Evolutionary conservation across 345 rosid genomes (phyloP), one percentile per base, ranked within the genome.

Genomic region (Dimocarpus longan): DNA sequence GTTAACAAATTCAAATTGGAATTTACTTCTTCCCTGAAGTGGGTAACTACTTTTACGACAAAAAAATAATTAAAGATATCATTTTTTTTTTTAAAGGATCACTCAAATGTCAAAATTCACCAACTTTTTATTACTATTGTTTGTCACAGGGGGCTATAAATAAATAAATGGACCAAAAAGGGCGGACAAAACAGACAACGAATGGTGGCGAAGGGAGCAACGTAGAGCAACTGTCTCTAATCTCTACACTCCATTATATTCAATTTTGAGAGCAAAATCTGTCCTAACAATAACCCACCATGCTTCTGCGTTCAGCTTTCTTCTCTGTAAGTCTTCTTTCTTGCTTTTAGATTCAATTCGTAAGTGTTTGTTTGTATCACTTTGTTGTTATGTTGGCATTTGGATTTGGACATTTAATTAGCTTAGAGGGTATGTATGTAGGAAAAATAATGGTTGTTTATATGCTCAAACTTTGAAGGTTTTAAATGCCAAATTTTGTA

Each of bases 251-350:
- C 5, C 13, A 10, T 52, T 52, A 0, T 3, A 10, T 10, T 4
- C 7, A 42, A 42, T 54, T 54, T 54, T 54, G 8, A 15, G 19
- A 5, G 59, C 65, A 60, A 21, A 1, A 21, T 21, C 28, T 10
- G 28, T 7, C 8, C 26, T 28, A 54, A 3, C 46, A 39, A 37
- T n/a, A 37, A 40, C 71, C 18, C 71, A 40, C 56, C 50, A 74
- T 74, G 77, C 57, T 62, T 62, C 68, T 63, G 68, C 69, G 60
- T 74, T 44, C 50, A 24, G 59, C 57, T 18, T 44, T 26, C 22
- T 63, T 63, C 18, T 26, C 69, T 59, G 76, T 60, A 60, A 73
- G 76, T 66, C 24, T 66, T 65, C 43, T 24, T 6, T 26, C 63
- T 50, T 43, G 18, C 46, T 4, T 68, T 40, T 68, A n/a, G 37